These are phyloP conservation scores for Neurospora hispaniola DNA, from an alignment of 495 filamentous ascomycete genomes.

Conservation along the genomic window DNA sequence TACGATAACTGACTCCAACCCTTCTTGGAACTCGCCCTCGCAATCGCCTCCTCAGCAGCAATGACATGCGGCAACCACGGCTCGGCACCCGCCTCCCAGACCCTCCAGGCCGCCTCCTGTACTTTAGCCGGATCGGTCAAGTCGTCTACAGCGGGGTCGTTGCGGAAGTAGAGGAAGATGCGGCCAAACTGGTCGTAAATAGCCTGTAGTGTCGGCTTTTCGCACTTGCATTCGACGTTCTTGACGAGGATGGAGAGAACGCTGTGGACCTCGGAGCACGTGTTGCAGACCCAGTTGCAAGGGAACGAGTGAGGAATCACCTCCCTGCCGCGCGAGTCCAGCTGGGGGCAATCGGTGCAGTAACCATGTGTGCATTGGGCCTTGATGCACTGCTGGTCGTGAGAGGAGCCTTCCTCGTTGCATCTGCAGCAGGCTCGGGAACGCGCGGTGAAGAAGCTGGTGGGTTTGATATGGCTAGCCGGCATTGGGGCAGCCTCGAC, in stretches of 20 bases:
- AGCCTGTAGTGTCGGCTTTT: constrained; percentile 16
- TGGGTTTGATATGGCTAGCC: constrained; percentile 8
- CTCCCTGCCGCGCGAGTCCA: constrained; percentile 3
- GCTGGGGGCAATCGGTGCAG: constrained; percentile 7
- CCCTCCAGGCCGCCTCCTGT: constrained; percentile 17
- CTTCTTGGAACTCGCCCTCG: constrained; percentile 9
- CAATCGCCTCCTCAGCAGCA: constrained; percentile 15
- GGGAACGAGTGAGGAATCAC: constrained; percentile 17
- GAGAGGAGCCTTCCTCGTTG: not conserved
- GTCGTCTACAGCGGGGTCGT: constrained; percentile 20
- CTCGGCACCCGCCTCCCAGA: constrained; percentile 16
- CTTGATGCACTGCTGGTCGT: not conserved
- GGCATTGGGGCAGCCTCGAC: constrained; percentile 5
- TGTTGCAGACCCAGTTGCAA: constrained; percentile 20
- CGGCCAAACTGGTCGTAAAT: constrained; percentile 26
- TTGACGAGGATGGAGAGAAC: constrained; percentile 13
- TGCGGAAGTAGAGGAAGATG: constrained; percentile 22
- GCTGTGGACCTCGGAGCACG: constrained; percentile 11
- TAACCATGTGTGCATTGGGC: constrained; percentile 6
- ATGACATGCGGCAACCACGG: constrained; percentile 11
- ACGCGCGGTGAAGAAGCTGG: constrained; percentile 8
- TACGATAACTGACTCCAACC: constrained; percentile 11
- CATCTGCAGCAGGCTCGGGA: constrained; percentile 11
- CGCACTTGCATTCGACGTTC: constrained; percentile 11
- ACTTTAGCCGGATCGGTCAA: constrained; percentile 16